Conservation (phyloP, 1,139 yeast genomes). For the Pichia sp. region DNA sequence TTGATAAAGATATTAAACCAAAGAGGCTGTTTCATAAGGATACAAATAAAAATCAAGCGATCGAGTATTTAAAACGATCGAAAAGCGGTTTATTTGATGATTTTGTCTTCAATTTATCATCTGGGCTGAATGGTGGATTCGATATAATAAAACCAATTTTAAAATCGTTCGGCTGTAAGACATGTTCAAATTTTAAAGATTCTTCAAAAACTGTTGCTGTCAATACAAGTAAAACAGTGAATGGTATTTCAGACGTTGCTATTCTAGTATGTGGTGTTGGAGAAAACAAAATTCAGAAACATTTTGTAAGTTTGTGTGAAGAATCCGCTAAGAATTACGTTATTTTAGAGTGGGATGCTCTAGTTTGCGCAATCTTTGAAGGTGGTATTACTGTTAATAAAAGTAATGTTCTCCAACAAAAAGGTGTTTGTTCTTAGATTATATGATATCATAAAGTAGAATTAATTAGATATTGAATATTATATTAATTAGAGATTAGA, state of each 20-base stretch:
- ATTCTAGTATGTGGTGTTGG: conserved; percentile 27
- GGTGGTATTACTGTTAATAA: conserved; percentile 2
- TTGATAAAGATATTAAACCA: conserved; percentile 21
- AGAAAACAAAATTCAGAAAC: conserved; percentile 40
- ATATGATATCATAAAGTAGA: background rate
- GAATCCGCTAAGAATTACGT: conserved; percentile 22
- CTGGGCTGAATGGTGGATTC: conserved; percentile 63
- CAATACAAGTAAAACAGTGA: background rate
- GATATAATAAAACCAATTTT: conserved; percentile 57
- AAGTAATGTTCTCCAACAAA: background rate
- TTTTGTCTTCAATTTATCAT: conserved; percentile 49
- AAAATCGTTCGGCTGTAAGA: conserved; percentile 55
- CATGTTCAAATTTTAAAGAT: conserved; percentile 25
- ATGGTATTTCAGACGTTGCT: conserved; percentile 11
- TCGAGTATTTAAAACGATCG: conserved; percentile 27
- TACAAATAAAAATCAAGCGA: conserved; percentile 27
- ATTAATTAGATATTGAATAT: no score
- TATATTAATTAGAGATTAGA: background rate
- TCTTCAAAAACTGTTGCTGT: conserved; percentile 18
- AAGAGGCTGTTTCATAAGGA: conserved; percentile 24
- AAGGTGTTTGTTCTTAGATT: conserved; percentile 2
- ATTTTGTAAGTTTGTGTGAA: conserved; percentile 33
- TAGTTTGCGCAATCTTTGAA: conserved; percentile 52
- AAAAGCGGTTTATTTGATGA: conserved; percentile 38
- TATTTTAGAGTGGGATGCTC: conserved; percentile 65